A percentile compares a stretch with the other conserved stretches of the same genome.
Evolutionary conservation across 371 early-diverging fungal genomes (phyloP).

Genomic region (Sporodiniella umbellata): DNA sequence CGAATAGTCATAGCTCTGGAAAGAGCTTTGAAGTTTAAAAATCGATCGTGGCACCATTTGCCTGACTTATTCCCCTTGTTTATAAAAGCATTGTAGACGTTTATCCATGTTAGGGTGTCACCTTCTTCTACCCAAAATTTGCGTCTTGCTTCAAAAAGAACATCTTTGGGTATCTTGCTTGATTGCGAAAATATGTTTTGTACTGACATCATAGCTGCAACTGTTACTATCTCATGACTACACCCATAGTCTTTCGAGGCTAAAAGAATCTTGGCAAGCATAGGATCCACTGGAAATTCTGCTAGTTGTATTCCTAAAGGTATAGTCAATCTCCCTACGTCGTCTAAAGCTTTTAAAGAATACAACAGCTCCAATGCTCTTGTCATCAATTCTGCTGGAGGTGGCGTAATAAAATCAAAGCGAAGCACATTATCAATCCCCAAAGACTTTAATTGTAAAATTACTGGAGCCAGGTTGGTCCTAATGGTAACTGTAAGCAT

Average conservation of each 20-base stretch:
- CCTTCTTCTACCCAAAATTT: slow-evolving; percentile 84
- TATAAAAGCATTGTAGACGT: slow-evolving; percentile 78
- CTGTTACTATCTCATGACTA: slow-evolving; percentile 75
- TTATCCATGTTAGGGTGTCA: slow-evolving; percentile 76
- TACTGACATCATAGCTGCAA: slow-evolving; percentile 81
- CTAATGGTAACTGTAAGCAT: not conserved
- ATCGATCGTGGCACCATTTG: slow-evolving; percentile 74
- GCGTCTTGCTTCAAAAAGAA: slow-evolving; percentile 56
- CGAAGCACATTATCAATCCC: slow-evolving; percentile 89
- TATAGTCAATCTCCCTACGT: slow-evolving; percentile 84
- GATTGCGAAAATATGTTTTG: slow-evolving; percentile 71
- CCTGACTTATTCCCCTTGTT: slow-evolving; percentile 57
- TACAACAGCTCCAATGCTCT: slow-evolving; percentile 88
- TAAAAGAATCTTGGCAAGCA: slow-evolving; percentile 83
- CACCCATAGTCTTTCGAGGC: slow-evolving; percentile 68
- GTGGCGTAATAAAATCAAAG: slow-evolving; percentile 94
- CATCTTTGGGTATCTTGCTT: slow-evolving; percentile 42
- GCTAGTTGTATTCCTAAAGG: slow-evolving; percentile 78
- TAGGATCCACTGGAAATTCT: slow-evolving; percentile 92
- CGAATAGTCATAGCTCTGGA: slow-evolving; percentile 69
- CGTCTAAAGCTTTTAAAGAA: slow-evolving; percentile 87
- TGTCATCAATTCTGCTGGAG: slow-evolving; percentile 90
- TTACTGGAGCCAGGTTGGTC: slow-evolving; percentile 63
- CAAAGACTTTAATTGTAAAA: slow-evolving; percentile 84
- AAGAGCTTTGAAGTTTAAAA: slow-evolving; percentile 71